Evolutionary conservation across 2,329 filamentous ascomycete genomes (phyloP).

Genomic region (Cadophora luteo-olivacea): DNA sequence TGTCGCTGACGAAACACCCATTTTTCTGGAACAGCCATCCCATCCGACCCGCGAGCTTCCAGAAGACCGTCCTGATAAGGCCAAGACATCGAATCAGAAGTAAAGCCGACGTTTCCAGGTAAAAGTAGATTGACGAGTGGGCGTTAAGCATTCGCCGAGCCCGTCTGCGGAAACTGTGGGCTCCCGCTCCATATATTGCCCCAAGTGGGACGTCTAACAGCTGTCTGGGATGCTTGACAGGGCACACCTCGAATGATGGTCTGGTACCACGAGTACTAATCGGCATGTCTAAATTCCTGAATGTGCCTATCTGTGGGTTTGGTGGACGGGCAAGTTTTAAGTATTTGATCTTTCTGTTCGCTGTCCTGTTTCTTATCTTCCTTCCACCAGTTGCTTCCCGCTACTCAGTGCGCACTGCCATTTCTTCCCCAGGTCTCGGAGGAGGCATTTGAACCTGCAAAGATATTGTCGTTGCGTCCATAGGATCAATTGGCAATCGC

Average conservation of each 20-base stretch:
- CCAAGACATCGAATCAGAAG: constrained; percentile 22
- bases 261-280: background rate
- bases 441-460: background rate
- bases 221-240: constrained; percentile 2
- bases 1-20: constrained; percentile 19
- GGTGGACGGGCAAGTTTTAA: background rate
- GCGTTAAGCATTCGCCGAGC: background rate
- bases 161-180: constrained; percentile 8
- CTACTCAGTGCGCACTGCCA: background rate
- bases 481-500: background rate
- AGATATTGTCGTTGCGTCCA: background rate
- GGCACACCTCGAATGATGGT: background rate
- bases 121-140: constrained; percentile 11
- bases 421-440: background rate
- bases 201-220: constrained; percentile 14
- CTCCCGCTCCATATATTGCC: constrained; percentile 2
- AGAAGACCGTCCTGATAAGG: constrained; percentile 17
- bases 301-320: constrained; percentile 7
- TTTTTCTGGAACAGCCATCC: background rate
- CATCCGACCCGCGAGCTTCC: background rate
- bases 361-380: constrained; percentile 1
- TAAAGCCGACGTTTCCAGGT: constrained; percentile 16
- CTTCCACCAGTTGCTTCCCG: background rate
- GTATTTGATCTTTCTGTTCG: background rate
- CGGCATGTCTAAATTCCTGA: background rate